Conservation (phyloP, 2,329 filamentous ascomycete species). For the Sclerotinia glacialis region DNA sequence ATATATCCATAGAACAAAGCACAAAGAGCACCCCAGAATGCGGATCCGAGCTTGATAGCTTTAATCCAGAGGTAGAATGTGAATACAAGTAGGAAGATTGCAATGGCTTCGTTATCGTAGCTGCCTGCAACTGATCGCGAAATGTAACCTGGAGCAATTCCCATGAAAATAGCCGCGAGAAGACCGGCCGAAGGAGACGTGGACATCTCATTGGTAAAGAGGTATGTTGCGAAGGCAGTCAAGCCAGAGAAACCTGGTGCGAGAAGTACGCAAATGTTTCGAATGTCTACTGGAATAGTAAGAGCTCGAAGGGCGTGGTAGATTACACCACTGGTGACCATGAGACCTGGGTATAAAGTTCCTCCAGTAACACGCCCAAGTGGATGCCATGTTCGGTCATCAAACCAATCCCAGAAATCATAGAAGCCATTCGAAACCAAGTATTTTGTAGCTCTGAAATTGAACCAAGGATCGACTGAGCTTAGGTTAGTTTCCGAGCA, state of each 20-base stretch:
- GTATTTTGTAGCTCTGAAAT: slow-evolving; percentile 98
- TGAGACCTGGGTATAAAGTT: slow-evolving; percentile 96
- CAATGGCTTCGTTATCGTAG: slow-evolving; percentile 99
- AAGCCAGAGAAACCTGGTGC: slow-evolving; percentile 92
- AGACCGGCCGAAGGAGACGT: slow-evolving; percentile 92
- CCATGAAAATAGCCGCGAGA: slow-evolving; percentile 93
- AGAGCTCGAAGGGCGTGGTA: slow-evolving; percentile 90
- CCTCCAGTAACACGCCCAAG: slow-evolving; percentile 97
- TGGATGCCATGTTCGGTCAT: slow-evolving; percentile 99
- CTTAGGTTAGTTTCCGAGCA: slow-evolving; percentile 35
- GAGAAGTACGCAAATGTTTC: slow-evolving; percentile 96
- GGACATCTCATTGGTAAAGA: slow-evolving; percentile 96
- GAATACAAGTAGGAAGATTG: slow-evolving; percentile 96
- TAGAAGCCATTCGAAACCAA: slow-evolving; percentile 96
- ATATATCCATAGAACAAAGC: slow-evolving; percentile 99
- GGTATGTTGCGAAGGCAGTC: slow-evolving; percentile 88
- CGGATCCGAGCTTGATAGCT: slow-evolving; percentile 91
- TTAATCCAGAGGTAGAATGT: slow-evolving; percentile 99
- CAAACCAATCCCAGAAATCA: slow-evolving; percentile 99
- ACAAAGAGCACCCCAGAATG: slow-evolving; percentile 92
- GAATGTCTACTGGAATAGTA: slow-evolving; percentile 91
- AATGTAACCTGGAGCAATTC: slow-evolving; percentile 95
- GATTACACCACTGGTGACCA: slow-evolving; percentile 97
- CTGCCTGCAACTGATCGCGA: slow-evolving; percentile 95
- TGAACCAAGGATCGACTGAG: slow-evolving; percentile 98